Evolutionary conservation across 2,329 filamentous ascomycete species (phyloP).

Genomic region (Paracoccidioides brasiliensis): DNA sequence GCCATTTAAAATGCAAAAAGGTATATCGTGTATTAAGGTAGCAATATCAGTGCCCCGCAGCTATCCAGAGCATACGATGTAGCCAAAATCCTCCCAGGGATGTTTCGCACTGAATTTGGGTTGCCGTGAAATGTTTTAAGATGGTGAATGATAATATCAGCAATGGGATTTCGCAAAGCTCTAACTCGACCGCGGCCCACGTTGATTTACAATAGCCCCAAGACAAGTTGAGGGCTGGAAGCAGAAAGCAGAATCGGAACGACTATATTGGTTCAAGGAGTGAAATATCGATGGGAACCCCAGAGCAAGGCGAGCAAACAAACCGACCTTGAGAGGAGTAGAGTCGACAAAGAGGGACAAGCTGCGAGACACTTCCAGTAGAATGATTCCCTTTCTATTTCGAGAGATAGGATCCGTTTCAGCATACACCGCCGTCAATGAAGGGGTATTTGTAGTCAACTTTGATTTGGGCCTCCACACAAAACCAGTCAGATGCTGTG

Average conservation of each 20-base stretch:
- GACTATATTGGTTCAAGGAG: background rate
- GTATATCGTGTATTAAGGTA: background rate
- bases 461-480: background rate
- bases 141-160: background rate
- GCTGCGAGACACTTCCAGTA: background rate
- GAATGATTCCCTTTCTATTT: background rate
- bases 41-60: background rate
- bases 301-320: background rate
- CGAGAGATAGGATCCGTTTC: background rate
- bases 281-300: no score
- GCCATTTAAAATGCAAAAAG: background rate
- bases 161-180: background rate
- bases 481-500: background rate
- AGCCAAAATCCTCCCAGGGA: background rate
- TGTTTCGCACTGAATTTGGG: background rate
- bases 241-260: background rate
- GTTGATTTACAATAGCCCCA: background rate
- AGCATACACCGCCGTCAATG: background rate
- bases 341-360: background rate
- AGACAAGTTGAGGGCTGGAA: background rate
- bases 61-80: background rate
- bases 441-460: background rate
- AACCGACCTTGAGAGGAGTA: background rate
- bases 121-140: background rate
- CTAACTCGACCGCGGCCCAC: background rate